A percentile compares a stretch with the other conserved stretches of the same genome.
These are phyloP conservation scores for Aspergillus ibericus DNA, from an alignment of 2,329 filamentous ascomycete species.

Conservation along the genomic window DNA sequence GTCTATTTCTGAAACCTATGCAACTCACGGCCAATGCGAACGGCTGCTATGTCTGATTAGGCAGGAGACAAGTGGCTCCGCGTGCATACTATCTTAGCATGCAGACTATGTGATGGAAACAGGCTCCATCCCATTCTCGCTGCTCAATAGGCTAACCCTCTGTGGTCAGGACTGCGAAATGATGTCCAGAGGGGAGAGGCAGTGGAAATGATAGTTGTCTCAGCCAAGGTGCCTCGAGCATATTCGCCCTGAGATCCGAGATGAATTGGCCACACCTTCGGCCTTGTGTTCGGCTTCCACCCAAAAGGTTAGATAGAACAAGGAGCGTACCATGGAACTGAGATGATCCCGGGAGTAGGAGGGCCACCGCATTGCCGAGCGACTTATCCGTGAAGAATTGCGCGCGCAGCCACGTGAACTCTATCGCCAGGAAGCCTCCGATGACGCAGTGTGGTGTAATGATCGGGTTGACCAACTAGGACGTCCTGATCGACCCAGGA, in stretches of 20 bases:
- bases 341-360: background rate
- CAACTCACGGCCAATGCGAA: background rate
- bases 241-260: background rate
- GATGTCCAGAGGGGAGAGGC: background rate
- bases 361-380: background rate
- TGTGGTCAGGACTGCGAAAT: background rate
- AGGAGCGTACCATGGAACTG: background rate
- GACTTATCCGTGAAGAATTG: background rate
- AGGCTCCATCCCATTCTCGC: background rate
- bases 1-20: conserved; percentile 7
- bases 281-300: background rate
- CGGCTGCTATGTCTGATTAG: conserved; percentile 1
- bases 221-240: background rate
- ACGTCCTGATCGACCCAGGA: conserved; percentile 1
- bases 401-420: background rate
- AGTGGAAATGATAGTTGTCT: background rate
- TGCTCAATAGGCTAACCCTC: background rate
- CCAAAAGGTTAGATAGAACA: background rate
- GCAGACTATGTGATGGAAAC: background rate
- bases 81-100: background rate
- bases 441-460: background rate
- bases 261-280: background rate
- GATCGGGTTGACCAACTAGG: background rate
- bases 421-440: background rate
- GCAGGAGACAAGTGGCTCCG: background rate